Conservation (phyloP, 1,139 yeast species). For the Suhomyces choctaworum region DNA sequence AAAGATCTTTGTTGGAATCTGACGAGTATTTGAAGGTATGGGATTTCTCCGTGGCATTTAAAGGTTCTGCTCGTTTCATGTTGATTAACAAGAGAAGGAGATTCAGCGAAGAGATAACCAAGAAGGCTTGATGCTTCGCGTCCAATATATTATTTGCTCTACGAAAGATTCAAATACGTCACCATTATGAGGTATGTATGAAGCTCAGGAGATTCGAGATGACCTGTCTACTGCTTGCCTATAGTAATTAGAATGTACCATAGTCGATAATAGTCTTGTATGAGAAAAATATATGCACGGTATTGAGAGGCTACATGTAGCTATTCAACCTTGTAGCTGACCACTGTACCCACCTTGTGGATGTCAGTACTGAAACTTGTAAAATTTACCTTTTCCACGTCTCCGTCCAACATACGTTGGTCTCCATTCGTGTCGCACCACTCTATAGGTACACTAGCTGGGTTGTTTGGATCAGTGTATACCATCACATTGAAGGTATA, state of each 20-base stretch:
- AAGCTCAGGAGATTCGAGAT: no score
- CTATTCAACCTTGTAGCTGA: constrained; percentile 56
- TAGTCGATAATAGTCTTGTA: no score
- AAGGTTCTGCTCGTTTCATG: constrained; percentile 58
- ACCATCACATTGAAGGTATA: constrained; percentile 87
- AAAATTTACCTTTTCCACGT: constrained; percentile 67
- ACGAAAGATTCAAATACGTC: no score
- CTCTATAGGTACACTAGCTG: constrained; percentile 66
- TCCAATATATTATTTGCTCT: no score
- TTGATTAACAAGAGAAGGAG: constrained; percentile 50
- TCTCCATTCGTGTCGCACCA: constrained; percentile 79
- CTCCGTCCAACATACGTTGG: constrained; percentile 54
- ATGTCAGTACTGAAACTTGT: constrained; percentile 66
- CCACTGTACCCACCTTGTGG: constrained; percentile 75
- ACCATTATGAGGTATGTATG: no score
- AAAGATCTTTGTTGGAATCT: constrained; percentile 37
- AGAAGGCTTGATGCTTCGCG: neutral
- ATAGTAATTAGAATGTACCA: no score
- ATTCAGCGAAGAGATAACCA: constrained; percentile 19
- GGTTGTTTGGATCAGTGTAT: constrained; percentile 72
- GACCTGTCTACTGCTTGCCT: no score
- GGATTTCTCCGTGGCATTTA: constrained; percentile 46
- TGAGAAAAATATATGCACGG: no score
- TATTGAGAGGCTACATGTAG: neutral
- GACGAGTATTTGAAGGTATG: constrained; percentile 53